phyloP scores from a whole-genome alignment of 768 basidiomycete genomes.

The Amanita inopinata region DNA sequence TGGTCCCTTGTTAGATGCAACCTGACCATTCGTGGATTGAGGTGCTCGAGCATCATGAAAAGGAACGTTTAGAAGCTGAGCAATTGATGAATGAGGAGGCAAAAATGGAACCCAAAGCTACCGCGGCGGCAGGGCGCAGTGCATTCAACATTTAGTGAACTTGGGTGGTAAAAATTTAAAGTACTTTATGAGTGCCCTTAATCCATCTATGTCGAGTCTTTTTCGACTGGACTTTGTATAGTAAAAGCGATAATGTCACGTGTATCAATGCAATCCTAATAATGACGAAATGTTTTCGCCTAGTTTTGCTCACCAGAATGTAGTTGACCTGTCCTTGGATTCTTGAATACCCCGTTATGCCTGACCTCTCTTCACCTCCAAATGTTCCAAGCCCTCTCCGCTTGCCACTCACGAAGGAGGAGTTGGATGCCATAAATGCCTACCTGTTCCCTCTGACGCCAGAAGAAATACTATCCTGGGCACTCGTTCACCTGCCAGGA shows the following conservation, averaged over 20 bases:
- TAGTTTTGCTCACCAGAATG: neutral
- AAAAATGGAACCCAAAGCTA: neutral
- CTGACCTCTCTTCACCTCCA: neutral
- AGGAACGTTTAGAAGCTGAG: conserved; percentile 12
- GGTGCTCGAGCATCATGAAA: conserved; percentile 17
- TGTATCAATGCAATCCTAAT: neutral
- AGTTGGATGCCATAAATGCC: conserved; percentile 62
- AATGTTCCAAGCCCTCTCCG: conserved; percentile 34
- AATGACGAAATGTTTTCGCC: neutral
- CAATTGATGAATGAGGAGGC: neutral
- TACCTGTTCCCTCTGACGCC: conserved; percentile 66
- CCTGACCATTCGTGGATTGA: conserved; percentile 21
- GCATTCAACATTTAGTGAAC: conserved; percentile 1
- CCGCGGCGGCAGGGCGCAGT: neutral
- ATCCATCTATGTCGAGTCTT: no score
- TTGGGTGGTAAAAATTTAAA: no score
- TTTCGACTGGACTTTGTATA: no score
- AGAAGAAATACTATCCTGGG: conserved; percentile 83
- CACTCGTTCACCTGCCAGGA: conserved; percentile 63
- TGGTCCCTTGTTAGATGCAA: neutral
- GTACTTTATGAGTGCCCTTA: no score
- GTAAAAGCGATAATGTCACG: neutral
- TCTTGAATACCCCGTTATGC: neutral
- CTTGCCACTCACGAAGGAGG: conserved; percentile 47
- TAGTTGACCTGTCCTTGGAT: neutral